phyloP scores from a whole-genome alignment of 1,284 basidiomycete species.

The Marasmius sp. region DNA sequence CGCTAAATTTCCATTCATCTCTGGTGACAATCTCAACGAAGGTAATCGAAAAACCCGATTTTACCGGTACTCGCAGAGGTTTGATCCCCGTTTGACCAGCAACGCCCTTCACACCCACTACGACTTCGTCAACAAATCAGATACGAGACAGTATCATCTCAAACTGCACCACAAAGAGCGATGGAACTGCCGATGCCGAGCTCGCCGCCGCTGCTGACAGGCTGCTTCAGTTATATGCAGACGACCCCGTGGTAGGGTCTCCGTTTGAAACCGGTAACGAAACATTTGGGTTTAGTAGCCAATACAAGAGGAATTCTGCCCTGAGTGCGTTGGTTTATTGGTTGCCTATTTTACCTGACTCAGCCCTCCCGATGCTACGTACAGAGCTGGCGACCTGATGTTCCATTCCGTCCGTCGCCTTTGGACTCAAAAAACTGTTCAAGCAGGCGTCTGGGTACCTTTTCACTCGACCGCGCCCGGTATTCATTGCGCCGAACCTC shows the following conservation, averaged over 20 bases:
- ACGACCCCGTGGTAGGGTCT: constrained; percentile 2
- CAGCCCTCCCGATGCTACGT: background rate
- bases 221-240: constrained; percentile 3
- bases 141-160: background rate
- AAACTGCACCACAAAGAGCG: background rate
- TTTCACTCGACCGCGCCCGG: constrained; percentile 1
- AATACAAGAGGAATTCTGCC: constrained; percentile 1
- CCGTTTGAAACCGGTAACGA: constrained; percentile 9
- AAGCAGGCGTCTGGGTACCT: constrained; percentile 3
- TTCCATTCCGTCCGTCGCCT: constrained; percentile 3
- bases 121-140: background rate
- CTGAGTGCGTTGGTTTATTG: constrained; percentile 4
- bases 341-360: background rate
- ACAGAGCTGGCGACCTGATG: background rate
- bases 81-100: background rate
- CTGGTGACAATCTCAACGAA: constrained; percentile 1
- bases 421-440: background rate
- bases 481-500: background rate
- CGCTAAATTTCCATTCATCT: background rate
- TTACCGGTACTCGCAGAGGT: background rate
- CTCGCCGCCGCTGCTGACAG: background rate
- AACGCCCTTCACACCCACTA: background rate
- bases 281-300: constrained; percentile 1
- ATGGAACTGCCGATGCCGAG: background rate
- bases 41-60: background rate